These are phyloP conservation scores for Kwoniella mangroviensis DNA, from an alignment of 768 basidiomycete genomes.

Conservation along the genomic window DNA sequence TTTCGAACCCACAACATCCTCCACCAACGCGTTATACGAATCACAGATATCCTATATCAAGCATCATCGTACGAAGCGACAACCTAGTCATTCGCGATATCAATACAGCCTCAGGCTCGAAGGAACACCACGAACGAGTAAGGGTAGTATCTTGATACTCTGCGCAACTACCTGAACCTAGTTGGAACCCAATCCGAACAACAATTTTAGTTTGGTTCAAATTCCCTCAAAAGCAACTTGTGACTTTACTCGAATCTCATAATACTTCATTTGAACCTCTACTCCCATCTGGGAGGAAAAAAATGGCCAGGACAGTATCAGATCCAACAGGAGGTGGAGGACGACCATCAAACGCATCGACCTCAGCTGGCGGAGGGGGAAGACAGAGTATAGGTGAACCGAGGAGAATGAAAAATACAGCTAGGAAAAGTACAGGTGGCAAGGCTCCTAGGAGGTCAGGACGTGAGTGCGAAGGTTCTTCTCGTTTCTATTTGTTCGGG, in stretches of 20 bases:
- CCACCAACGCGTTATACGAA: background rate
- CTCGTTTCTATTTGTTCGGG: too few species aligned
- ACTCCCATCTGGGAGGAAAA: background rate
- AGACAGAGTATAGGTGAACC: conserved; percentile 8
- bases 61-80: background rate
- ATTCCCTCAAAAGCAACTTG: too few species aligned
- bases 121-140: too few species aligned
- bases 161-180: too few species aligned
- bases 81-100: too few species aligned
- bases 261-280: background rate
- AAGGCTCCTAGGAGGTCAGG: conserved; percentile 60
- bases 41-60: background rate
- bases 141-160: too few species aligned
- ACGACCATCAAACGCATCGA: conserved; percentile 9
- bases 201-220: too few species aligned
- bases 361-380: background rate
- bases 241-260: too few species aligned
- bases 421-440: conserved; percentile 84
- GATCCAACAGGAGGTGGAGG: conserved; percentile 19
- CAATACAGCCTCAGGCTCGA: too few species aligned
- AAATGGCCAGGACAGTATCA: conserved; percentile 25
- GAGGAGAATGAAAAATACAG: conserved; percentile 62
- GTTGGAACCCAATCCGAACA: too few species aligned
- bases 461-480: conserved; percentile 26
- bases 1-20: background rate